Evolutionary conservation across 2,329 filamentous ascomycete species (phyloP).

Genomic region (Apiospora marii): DNA sequence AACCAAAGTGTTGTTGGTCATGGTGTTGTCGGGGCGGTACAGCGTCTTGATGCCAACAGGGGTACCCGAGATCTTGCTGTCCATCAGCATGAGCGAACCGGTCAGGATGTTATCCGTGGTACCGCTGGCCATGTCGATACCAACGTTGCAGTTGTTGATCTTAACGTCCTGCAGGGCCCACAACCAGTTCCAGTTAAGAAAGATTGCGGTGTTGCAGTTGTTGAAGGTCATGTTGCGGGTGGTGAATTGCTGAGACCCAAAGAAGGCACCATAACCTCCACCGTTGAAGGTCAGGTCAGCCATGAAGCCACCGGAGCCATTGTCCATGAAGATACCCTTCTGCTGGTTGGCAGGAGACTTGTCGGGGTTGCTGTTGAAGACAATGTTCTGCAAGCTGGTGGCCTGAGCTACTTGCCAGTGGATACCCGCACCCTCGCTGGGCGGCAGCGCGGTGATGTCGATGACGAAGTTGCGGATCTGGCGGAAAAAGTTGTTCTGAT

Average conservation of each 20-base stretch:
- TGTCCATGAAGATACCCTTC: conserved; percentile 85
- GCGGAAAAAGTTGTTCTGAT: conserved; percentile 86
- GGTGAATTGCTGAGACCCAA: conserved; percentile 89
- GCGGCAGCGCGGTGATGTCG: conserved; percentile 73
- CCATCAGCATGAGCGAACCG: conserved; percentile 83
- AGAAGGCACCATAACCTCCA: conserved; percentile 78
- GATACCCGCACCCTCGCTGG: conserved; percentile 71
- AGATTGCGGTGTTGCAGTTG: conserved; percentile 81
- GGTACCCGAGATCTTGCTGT: conserved; percentile 81
- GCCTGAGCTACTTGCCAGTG: conserved; percentile 90
- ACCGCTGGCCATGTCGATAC: conserved; percentile 79
- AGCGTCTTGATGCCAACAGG: conserved; percentile 79
- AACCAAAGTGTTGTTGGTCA: conserved; percentile 82
- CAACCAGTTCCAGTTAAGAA: conserved; percentile 92
- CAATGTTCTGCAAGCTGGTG: conserved; percentile 81
- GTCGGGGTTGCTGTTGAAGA: conserved; percentile 79
- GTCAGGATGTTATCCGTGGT: conserved; percentile 73
- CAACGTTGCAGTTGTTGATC: conserved; percentile 78
- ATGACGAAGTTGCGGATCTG: conserved; percentile 84
- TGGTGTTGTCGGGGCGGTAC: conserved; percentile 67
- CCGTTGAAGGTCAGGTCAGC: conserved; percentile 84
- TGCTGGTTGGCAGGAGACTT: conserved; percentile 70
- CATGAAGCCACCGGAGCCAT: conserved; percentile 86
- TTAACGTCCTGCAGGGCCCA: conserved; percentile 81
- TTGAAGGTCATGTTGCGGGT: conserved; percentile 85